Percentiles rank a stretch among this genome's conserved stretches.
Evolutionary conservation across 768 basidiomycete genomes (phyloP).

Genomic region (Serendipita sp.): DNA sequence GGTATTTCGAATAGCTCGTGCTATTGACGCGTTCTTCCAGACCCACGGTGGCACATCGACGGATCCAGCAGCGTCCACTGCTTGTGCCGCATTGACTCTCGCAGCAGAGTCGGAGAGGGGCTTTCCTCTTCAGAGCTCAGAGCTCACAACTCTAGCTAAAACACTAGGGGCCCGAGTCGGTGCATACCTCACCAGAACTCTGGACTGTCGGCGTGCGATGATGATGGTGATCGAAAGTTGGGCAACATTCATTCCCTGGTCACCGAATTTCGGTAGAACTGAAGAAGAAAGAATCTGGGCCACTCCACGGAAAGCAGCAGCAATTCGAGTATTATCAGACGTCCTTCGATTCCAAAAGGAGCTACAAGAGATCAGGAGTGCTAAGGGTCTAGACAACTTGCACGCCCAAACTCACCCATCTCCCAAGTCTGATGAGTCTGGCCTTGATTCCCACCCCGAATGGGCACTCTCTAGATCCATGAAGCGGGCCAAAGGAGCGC

Average conservation of each 20-base stretch:
- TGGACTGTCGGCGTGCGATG: not conserved
- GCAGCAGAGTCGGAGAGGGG: constrained; percentile 47
- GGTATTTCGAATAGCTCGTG: not conserved
- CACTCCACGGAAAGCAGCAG: not conserved
- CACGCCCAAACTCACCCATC: not conserved
- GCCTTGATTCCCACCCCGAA: not conserved
- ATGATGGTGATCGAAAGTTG: not conserved
- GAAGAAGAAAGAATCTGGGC: not conserved
- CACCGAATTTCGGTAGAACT: not conserved
- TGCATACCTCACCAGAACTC: not conserved
- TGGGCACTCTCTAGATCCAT: not conserved
- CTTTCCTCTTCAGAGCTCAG: not conserved
- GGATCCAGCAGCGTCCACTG: constrained; percentile 31
- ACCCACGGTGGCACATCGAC: not conserved
- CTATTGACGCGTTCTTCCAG: not conserved
- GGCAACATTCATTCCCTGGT: not conserved
- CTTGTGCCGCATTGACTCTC: constrained; percentile 55
- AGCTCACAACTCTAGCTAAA: not conserved
- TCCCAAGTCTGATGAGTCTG: not conserved
- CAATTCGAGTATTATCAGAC: not conserved
- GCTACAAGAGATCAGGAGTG: not conserved
- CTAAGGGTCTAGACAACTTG: not conserved
- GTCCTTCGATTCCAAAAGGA: constrained; percentile 2
- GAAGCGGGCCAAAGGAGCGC: not conserved
- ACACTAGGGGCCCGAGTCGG: not conserved